A percentile compares a stretch with the other conserved stretches of the same genome.
phyloP scores from a whole-genome alignment of 345 rosid genomes.

The Citropsis articulata region DNA sequence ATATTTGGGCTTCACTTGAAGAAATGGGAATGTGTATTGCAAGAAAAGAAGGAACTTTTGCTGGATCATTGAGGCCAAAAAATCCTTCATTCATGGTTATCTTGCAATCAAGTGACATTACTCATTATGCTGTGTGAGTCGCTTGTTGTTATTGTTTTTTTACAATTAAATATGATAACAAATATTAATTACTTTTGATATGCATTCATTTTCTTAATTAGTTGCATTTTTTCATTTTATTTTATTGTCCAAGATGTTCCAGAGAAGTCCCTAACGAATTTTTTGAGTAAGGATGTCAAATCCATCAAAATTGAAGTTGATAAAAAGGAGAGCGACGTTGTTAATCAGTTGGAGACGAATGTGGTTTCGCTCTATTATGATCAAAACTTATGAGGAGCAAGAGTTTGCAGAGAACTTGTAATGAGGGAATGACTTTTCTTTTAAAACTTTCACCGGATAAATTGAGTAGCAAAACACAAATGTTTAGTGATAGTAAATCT shows the following conservation, averaged over 20 bases:
- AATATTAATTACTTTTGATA: neutral
- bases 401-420: no score
- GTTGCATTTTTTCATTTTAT: neutral
- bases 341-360: no score
- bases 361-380: neutral
- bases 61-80: slow-evolving; percentile 26
- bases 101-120: slow-evolving; percentile 23
- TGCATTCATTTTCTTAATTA: neutral
- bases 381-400: slow-evolving; percentile 13
- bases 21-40: neutral
- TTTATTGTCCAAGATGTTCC: slow-evolving; percentile 19
- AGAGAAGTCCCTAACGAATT: neutral
- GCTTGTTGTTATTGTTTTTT: neutral
- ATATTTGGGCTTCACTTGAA: neutral
- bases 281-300: neutral
- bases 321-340: no score
- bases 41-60: neutral
- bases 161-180: neutral
- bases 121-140: neutral
- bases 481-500: no score
- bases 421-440: neutral
- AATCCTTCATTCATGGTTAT: slow-evolving; percentile 39
- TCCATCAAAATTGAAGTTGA: no score
- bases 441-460: slow-evolving; percentile 11
- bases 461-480: no score